Conservation (phyloP, 768 basidiomycete genomes). For the Neoboletus magnificus region DNA sequence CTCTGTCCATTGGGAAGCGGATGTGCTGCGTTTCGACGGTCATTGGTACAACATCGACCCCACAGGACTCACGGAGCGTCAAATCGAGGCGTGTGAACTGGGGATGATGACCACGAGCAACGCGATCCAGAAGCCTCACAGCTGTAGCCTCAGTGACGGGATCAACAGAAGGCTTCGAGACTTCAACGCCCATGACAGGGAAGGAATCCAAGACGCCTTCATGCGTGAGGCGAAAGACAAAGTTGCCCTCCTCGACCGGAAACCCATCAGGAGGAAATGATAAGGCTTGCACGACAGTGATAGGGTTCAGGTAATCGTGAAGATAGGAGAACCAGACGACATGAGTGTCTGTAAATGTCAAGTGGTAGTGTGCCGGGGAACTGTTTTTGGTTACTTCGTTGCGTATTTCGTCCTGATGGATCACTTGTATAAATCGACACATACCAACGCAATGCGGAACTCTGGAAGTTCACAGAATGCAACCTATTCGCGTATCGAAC, state of each 20-base stretch:
- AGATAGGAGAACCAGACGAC: not conserved
- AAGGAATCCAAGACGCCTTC: not conserved
- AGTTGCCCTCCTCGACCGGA: not conserved
- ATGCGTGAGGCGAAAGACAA: not conserved
- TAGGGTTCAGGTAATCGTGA: no score
- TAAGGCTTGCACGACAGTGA: not conserved
- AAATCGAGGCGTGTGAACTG: not conserved
- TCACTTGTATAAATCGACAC: slow-evolving; percentile 8
- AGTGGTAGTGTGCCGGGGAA: no score
- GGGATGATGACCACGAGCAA: rapidly evolving
- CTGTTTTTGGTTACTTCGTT: rapidly evolving
- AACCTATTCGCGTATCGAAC: slow-evolving; percentile 1
- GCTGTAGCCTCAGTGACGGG: not conserved
- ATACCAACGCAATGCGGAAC: not conserved
- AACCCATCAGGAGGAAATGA: not conserved
- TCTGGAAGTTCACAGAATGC: not conserved
- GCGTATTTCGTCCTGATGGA: not conserved
- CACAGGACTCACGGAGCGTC: not conserved
- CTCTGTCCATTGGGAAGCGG: not conserved
- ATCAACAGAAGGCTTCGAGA: not conserved
- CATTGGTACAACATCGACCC: not conserved
- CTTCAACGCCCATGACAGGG: rapidly evolving
- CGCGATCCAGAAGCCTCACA: not conserved
- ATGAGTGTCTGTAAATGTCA: not conserved
- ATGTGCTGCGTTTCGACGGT: not conserved